phyloP scores from a whole-genome alignment of 75 land plant genomes.

The Cryptomeria japonica region DNA sequence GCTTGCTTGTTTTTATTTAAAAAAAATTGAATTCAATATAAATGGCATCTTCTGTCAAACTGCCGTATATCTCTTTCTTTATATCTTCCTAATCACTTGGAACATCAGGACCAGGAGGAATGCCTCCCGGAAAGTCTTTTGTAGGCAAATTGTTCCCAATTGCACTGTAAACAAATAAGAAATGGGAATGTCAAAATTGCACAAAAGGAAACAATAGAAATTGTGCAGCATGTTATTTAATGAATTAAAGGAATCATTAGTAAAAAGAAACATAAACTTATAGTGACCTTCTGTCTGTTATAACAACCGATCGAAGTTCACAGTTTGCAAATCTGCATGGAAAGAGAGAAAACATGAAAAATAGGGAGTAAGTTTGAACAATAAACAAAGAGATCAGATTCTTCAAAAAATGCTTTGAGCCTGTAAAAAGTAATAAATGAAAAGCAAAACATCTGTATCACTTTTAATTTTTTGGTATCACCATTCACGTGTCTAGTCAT shows the following conservation, averaged over 20 bases:
- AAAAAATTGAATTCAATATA: no score
- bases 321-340: background rate
- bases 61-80: background rate
- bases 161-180: constrained; percentile 26
- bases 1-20: no score
- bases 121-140: constrained; percentile 50
- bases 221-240: no score
- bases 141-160: constrained; percentile 31
- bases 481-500: background rate
- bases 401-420: background rate
- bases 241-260: background rate
- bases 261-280: background rate
- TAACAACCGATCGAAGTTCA: constrained; percentile 5
- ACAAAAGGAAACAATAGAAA: no score
- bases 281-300: background rate
- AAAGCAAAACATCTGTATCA: background rate
- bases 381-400: background rate
- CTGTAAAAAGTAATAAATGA: background rate
- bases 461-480: background rate
- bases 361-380: background rate
- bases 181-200: no score
- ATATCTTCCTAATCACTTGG: constrained; percentile 34
- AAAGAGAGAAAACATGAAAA: background rate
- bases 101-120: constrained; percentile 34
- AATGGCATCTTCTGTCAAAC: no score